These are phyloP conservation scores for Fusarium neocosmosporiellum DNA, from an alignment of 2,329 filamentous ascomycete genomes.

Conservation along the genomic window DNA sequence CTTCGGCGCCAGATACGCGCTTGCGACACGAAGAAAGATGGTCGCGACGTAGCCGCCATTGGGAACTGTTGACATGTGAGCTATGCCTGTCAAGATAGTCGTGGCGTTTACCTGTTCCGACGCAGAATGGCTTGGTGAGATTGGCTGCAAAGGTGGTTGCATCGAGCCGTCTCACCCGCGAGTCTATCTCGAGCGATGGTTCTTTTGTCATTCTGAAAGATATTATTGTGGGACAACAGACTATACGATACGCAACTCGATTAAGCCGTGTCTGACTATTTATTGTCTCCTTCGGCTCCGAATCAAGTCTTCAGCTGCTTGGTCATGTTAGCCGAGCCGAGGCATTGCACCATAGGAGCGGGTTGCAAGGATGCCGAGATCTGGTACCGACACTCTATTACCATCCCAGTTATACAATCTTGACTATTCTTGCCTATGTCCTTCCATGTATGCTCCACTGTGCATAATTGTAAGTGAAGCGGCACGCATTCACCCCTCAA, in stretches of 20 bases:
- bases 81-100: neutral
- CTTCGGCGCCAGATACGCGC: conserved; percentile 47
- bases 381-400: neutral
- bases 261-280: neutral
- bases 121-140: conserved; percentile 24
- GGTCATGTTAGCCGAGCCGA: neutral
- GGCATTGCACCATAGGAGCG: neutral
- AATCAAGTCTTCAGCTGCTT: neutral
- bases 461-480: neutral
- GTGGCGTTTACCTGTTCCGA: conserved; percentile 24
- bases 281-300: neutral
- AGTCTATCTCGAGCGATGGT: conserved; percentile 19
- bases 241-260: neutral
- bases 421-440: neutral
- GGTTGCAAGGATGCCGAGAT: neutral
- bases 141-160: conserved; percentile 19
- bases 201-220: conserved; percentile 1
- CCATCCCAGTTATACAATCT: neutral
- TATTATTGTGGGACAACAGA: neutral
- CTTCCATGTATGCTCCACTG: no score
- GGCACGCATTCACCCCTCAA: neutral
- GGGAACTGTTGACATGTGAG: conserved; percentile 47
- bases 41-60: conserved; percentile 60
- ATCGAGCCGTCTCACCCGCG: conserved; percentile 10
- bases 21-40: conserved; percentile 52